phyloP scores from a whole-genome alignment of 2,329 filamentous ascomycete species.

The Paraphaeosphaeria sporulosa region DNA sequence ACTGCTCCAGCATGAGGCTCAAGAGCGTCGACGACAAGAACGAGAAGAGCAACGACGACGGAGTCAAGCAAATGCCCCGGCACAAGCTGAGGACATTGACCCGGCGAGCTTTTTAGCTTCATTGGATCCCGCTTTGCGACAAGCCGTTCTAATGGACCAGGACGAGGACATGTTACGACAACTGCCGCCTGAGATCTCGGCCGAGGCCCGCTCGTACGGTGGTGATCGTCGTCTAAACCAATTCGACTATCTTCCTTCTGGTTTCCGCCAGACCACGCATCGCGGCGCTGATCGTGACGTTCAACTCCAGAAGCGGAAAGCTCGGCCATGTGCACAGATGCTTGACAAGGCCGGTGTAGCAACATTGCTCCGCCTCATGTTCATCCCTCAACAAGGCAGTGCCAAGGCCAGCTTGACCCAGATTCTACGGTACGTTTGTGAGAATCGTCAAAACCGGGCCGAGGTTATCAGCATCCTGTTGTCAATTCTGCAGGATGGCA shows the following conservation, averaged over 20 bases:
- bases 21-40: conserved; percentile 86
- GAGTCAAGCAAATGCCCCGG: conserved; percentile 58
- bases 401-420: conserved; percentile 84
- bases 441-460: conserved; percentile 93
- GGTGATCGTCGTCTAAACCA: conserved; percentile 63
- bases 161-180: conserved; percentile 86
- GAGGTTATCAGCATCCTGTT: conserved; percentile 93
- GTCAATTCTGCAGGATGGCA: conserved; percentile 94
- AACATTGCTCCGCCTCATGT: conserved; percentile 97
- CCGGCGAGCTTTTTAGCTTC: conserved; percentile 91
- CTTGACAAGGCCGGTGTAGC: conserved; percentile 95
- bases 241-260: conserved; percentile 48
- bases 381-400: conserved; percentile 89
- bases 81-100: conserved; percentile 83
- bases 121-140: conserved; percentile 81
- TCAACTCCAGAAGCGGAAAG: conserved; percentile 68
- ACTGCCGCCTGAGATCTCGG: conserved; percentile 83
- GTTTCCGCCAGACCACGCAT: conserved; percentile 39
- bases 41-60: conserved; percentile 81
- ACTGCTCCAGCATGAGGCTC: conserved; percentile 87
- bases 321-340: conserved; percentile 88
- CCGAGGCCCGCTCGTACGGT: conserved; percentile 79
- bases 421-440: conserved; percentile 88
- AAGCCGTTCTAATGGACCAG: conserved; percentile 89
- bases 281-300: conserved; percentile 54